Conservation (phyloP, 345 rosid genomes). For the Syzygium jambos region DNA sequence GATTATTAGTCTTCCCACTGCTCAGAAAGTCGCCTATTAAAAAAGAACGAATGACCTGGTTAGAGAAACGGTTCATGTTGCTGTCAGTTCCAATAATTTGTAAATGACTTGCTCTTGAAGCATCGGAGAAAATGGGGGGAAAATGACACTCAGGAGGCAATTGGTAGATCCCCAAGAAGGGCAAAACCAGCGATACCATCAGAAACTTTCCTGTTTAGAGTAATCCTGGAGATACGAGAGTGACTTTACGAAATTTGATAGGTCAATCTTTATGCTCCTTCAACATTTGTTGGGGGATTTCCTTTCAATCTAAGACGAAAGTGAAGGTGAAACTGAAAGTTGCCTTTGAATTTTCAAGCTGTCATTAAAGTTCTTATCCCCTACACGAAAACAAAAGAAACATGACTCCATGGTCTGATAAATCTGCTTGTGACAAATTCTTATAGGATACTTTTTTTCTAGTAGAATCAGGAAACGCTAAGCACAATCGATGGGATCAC, state of each 20-base stretch:
- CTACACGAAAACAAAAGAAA: neutral
- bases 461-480: neutral
- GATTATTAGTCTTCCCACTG: neutral
- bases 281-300: neutral
- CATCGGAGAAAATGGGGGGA: neutral
- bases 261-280: neutral
- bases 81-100: neutral
- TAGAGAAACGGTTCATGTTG: neutral
- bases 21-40: neutral
- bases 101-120: neutral
- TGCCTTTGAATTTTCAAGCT: neutral
- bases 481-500: neutral
- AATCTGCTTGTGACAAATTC: neutral
- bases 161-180: neutral
- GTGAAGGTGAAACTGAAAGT: neutral
- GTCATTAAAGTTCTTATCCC: neutral
- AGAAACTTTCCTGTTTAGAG: neutral
- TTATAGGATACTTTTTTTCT: neutral
- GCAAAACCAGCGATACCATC: neutral
- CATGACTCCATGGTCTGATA: neutral
- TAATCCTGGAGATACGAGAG: neutral
- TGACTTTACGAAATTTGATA: neutral
- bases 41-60: neutral
- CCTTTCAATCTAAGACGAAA: neutral
- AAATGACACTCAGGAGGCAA: neutral